A percentile compares a stretch with the other conserved stretches of the same genome.
These are phyloP conservation scores for Aureobasidium sp. DNA, from an alignment of 2,329 filamentous ascomycete species.

Conservation along the genomic window DNA sequence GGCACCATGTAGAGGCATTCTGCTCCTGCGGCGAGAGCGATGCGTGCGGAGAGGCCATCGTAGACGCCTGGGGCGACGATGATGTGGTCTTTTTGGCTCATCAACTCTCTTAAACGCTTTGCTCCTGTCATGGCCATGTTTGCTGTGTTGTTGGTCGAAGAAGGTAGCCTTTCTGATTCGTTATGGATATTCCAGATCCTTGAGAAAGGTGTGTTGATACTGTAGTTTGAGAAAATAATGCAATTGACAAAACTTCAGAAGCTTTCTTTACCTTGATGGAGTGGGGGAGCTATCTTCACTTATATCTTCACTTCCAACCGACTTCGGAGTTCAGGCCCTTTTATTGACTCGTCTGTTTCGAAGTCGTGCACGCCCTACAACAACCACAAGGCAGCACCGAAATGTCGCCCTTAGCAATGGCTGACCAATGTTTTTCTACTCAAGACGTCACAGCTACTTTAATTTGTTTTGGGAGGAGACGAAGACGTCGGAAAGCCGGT, in stretches of 20 bases:
- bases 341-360: background rate
- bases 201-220: background rate
- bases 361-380: background rate
- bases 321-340: background rate
- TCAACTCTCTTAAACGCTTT: constrained; percentile 15
- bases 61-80: constrained; percentile 59
- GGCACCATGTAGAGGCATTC: constrained; percentile 59
- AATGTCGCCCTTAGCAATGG: background rate
- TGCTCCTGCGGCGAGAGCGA: constrained; percentile 55
- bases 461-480: background rate
- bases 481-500: background rate
- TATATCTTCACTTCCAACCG: no score
- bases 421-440: background rate
- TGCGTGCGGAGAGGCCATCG: constrained; percentile 57
- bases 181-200: background rate
- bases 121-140: constrained; percentile 8
- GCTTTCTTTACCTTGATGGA: background rate
- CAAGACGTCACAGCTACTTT: background rate
- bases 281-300: no score
- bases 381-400: background rate
- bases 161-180: no score
- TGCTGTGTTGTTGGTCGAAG: background rate
- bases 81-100: constrained; percentile 25
- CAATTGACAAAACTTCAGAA: background rate
- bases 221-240: no score